phyloP scores from a whole-genome alignment of 805 yeast species.

The Hanseniaspora jakobsenii region DNA sequence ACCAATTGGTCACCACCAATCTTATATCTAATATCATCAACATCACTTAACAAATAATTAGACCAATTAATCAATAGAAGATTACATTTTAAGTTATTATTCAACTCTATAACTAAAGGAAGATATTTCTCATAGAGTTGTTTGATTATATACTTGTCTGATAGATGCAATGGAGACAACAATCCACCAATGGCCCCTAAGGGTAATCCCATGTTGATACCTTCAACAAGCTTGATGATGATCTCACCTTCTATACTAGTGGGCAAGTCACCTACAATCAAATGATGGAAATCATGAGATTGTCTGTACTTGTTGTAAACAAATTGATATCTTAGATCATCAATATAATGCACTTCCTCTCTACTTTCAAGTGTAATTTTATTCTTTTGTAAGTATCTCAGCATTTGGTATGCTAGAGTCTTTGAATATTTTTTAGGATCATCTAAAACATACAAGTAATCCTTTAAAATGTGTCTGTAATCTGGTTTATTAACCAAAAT shows the following conservation, averaged over 20 bases:
- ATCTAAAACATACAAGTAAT: constrained; percentile 45
- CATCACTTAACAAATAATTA: constrained; percentile 56
- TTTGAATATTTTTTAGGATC: constrained; percentile 36
- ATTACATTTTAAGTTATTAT: constrained; percentile 58
- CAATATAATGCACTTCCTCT: constrained; percentile 74
- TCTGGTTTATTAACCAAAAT: constrained; percentile 71
- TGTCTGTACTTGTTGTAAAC: constrained; percentile 91
- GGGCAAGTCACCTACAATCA: constrained; percentile 70
- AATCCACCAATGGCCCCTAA: constrained; percentile 90
- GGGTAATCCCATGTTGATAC: constrained; percentile 81
- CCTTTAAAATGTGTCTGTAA: constrained; percentile 59
- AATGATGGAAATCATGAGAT: constrained; percentile 93
- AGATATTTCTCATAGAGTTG: constrained; percentile 44
- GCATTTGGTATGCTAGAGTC: constrained; percentile 69
- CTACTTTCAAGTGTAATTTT: constrained; percentile 91
- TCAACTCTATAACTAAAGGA: constrained; percentile 54
- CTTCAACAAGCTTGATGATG: constrained; percentile 84
- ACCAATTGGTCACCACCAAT: constrained; percentile 34
- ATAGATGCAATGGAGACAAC: constrained; percentile 75
- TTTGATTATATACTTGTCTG: constrained; percentile 52
- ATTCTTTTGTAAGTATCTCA: constrained; percentile 70
- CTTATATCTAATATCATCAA: constrained; percentile 56
- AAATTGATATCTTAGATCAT: constrained; percentile 81
- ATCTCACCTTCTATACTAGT: constrained; percentile 93
- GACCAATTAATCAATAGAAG: constrained; percentile 83